Evolutionary conservation across 306 rosid genomes (phyloP), one percentile per base, ranked within the genome.

Genomic region (Rubus idaeus): DNA sequence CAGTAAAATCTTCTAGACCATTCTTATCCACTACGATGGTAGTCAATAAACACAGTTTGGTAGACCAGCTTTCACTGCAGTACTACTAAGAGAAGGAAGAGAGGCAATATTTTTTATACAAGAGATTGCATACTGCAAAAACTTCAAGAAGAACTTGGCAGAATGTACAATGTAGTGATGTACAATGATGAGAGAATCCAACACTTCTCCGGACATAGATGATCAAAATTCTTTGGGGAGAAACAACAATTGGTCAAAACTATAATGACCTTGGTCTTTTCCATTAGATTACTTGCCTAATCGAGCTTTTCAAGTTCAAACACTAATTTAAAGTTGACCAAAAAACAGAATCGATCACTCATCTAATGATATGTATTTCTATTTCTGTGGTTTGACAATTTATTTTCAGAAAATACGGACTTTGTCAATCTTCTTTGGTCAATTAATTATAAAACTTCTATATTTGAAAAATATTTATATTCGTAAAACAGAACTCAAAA

Each of bases 11-110:
- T 47, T 62, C 12, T 11, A n/a, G 58, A 35, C 72, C 81, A 17
- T 65, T 74, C 23, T 67, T 60, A 72, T 64, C 83, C 10, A 86
- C 89, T 1, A 37, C 18, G 1, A 80, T 71, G 70, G 74, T 80
- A 6, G n/a, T n/a, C 8, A 3, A 5, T 63, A 18, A 55, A 52
- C 64, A 6, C 50, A 20, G 37, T 20, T 2, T 44, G n/a, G 10
- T 9, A n/a, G 14, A 44, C 5, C 41, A 7, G 30, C 11, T 68
- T 68, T 21, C 56, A 23, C 35, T 6, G 9, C 56, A 3, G 8
- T 12, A 20, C 3, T n/a, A 55, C 60, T 10, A 13, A 12, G 56
- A 23, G 3, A 46, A 68, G 10, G 42, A 14, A 26, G 73, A 47
- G 73, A 47, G 47, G 17, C 35, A 65, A 8, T 45, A 68, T 6